Percentiles rank a stretch among this genome's conserved stretches.
Conservation (phyloP, 176 grass and related monocot species). For the Cymbopogon citratus region DNA sequence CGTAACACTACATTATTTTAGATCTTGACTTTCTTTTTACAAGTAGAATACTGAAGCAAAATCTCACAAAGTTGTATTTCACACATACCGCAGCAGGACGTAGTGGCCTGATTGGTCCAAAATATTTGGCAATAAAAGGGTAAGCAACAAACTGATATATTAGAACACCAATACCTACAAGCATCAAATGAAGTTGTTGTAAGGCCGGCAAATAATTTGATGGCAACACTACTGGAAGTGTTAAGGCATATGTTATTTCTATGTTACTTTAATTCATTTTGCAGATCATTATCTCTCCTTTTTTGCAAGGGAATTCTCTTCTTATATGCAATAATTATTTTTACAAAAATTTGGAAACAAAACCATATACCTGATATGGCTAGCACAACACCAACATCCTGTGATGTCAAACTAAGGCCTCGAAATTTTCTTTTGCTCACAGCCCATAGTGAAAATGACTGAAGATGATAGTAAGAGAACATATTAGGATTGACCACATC, state of each 20-base stretch:
- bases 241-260: not conserved
- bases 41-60: not conserved
- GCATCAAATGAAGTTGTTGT: not conserved
- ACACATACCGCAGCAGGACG: slow-evolving; percentile 41
- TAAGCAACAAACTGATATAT: slow-evolving; percentile 45
- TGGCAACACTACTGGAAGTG: not conserved
- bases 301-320: not conserved
- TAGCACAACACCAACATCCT: slow-evolving; percentile 51
- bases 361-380: slow-evolving; percentile 48
- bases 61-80: not conserved
- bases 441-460: slow-evolving; percentile 74
- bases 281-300: not conserved
- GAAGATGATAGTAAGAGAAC: slow-evolving; percentile 22
- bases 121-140: slow-evolving; percentile 34
- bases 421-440: slow-evolving; percentile 55
- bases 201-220: not conserved
- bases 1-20: too few relatives aligned
- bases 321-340: not conserved
- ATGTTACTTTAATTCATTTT: not conserved
- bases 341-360: not conserved
- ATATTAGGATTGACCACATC: not conserved
- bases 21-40: not conserved
- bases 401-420: slow-evolving; percentile 54
- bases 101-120: slow-evolving; percentile 43
- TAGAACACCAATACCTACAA: slow-evolving; percentile 51